phyloP scores from a whole-genome alignment of 1,139 yeast genomes.

The Yamadazyma mexicana region DNA sequence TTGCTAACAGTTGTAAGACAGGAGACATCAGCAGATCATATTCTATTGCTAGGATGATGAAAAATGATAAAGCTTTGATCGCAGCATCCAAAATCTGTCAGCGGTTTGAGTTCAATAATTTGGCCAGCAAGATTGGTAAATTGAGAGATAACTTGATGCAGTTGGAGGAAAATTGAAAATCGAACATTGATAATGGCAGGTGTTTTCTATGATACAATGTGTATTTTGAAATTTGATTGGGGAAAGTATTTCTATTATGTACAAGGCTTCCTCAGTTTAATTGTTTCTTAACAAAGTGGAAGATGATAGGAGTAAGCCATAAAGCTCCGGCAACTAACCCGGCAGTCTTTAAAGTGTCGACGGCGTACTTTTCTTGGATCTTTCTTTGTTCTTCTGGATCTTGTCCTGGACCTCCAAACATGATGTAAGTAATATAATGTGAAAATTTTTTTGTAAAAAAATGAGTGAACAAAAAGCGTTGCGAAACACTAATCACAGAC shows the following conservation, averaged over 20 bases:
- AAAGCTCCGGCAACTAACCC: constrained; percentile 72
- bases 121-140: constrained; percentile 69
- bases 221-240: constrained; percentile 3
- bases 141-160: constrained; percentile 55
- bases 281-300: constrained; percentile 62
- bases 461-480: too few relatives aligned
- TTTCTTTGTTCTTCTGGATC: constrained; percentile 78
- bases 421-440: constrained; percentile 18
- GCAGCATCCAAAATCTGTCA: constrained; percentile 87
- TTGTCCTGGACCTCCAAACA: constrained; percentile 76
- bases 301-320: constrained; percentile 71
- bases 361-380: constrained; percentile 68
- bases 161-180: constrained; percentile 17
- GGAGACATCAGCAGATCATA: constrained; percentile 65
- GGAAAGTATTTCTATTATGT: constrained; percentile 3
- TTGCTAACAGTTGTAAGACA: constrained; percentile 76
- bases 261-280: constrained; percentile 27
- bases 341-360: constrained; percentile 65
- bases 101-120: constrained; percentile 62
- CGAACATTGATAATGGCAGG: too few relatives aligned
- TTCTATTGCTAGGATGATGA: constrained; percentile 67
- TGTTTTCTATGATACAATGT: not conserved
- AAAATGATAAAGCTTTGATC: constrained; percentile 73
- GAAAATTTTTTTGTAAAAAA: constrained; percentile 2
- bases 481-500: not conserved